phyloP scores from a whole-genome alignment of 352 stramenopile genomes.

The Phytophthora hibernalis region DNA sequence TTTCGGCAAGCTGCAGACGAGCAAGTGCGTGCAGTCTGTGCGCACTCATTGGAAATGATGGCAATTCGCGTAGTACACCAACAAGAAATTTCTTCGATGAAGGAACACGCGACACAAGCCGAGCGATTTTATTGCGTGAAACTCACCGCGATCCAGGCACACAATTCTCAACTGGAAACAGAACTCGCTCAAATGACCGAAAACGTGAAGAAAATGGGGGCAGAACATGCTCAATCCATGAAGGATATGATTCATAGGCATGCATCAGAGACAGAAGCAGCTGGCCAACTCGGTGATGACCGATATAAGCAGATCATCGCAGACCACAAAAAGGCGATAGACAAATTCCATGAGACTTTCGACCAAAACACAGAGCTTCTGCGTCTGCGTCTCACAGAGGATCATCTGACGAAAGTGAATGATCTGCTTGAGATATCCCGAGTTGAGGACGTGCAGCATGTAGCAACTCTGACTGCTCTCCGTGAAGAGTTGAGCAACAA shows the following conservation, averaged over 20 bases:
- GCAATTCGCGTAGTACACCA: conserved; percentile 17
- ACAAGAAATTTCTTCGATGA: conserved; percentile 21
- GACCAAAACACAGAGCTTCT: conserved; percentile 27
- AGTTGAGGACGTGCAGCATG: conserved; percentile 22
- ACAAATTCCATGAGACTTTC: conserved; percentile 22
- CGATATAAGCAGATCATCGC: conserved; percentile 2
- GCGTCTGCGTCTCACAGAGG: conserved; percentile 27
- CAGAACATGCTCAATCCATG: not conserved
- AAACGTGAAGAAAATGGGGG: not conserved
- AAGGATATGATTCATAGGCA: conserved; percentile 1
- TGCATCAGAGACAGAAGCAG: conserved; percentile 4
- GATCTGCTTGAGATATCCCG: conserved; percentile 30
- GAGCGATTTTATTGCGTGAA: conserved; percentile 5
- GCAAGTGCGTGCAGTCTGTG: conserved; percentile 22
- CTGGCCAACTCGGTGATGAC: conserved; percentile 1
- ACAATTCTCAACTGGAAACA: conserved; percentile 1
- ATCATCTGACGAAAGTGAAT: conserved; percentile 33
- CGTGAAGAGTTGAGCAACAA: conserved; percentile 21
- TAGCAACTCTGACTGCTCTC: conserved; percentile 2
- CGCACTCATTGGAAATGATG: conserved; percentile 27
- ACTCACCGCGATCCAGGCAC: conserved; percentile 4
- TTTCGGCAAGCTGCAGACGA: conserved; percentile 26
- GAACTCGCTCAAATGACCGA: conserved; percentile 5
- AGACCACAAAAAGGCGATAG: conserved; percentile 10
- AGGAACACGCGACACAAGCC: not conserved